Evolutionary conservation across 371 early-diverging fungal species (phyloP), one percentile per base, ranked within the genome.

Genomic region (Mucor irregularis): DNA sequence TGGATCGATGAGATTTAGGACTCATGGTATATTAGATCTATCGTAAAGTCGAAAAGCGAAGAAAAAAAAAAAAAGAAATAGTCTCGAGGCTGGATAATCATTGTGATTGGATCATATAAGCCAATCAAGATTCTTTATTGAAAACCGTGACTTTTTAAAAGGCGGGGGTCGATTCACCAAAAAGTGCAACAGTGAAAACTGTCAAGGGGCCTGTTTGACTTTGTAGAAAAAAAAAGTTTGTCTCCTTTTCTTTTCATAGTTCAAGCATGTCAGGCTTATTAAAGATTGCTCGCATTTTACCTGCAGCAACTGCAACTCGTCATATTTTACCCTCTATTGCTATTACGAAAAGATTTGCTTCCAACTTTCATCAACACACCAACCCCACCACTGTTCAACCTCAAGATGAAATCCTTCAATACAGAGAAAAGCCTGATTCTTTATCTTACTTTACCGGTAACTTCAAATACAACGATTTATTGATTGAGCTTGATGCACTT

Each of bases 391-490:
- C 11, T 1, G 28, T 17, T 6, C 49, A 37, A 30, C 40, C 52
- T 16, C 29, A 51, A 31, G 72, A 71, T 39, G 72, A 71, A 43
- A 42, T 69, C 30, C 58, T 71, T 26, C 62, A 67, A 21, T 53
- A 63, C 16, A 67, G 78, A 51, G 66, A 84, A 40, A 83, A 85
- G 44, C 92, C 92, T 4, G 74, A 71, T 29, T 85, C 90, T 7
- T 68, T 86, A 3, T 87, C 93, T 7, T 97, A 95, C 71, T 97
- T 97, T 64, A 94, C 94, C 25, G 91, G 91, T 3, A 91, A 93
- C 67, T 88, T 89, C 54, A 77, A 80, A 49, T 94, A 89, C 79
- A 88, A 88, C 60, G 86, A 88, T 48, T 74, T 89, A 25, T 61
- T 93, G 11, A 86, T 88, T 40, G 81, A 84, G 6, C 62, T 94